Conservation (phyloP, 2,329 filamentous ascomycete genomes). For the Cyphellophora europaea region DNA sequence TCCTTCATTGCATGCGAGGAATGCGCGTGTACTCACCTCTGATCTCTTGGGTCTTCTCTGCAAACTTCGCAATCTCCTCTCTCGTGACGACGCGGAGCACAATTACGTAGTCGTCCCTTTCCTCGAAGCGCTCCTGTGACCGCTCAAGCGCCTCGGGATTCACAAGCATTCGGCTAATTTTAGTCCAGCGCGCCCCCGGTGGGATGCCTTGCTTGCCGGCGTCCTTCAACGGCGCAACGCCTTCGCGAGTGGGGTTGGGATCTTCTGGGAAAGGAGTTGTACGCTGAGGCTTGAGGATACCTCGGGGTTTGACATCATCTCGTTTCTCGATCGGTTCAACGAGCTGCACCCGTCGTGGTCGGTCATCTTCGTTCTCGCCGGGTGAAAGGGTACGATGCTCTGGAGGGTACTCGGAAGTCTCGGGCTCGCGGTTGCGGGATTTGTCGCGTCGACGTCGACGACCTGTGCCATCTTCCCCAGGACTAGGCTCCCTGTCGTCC, state of each 20-base stretch:
- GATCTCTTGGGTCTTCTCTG: slow-evolving; percentile 69
- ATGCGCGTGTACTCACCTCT: slow-evolving; percentile 51
- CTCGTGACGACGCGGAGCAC: slow-evolving; percentile 78
- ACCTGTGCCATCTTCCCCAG: slow-evolving; percentile 7
- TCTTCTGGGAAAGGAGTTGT: slow-evolving; percentile 74
- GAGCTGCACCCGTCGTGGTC: slow-evolving; percentile 27
- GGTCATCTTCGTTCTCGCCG: slow-evolving; percentile 16
- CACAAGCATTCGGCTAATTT: slow-evolving; percentile 78
- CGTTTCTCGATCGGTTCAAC: slow-evolving; percentile 63
- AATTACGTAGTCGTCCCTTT: slow-evolving; percentile 88
- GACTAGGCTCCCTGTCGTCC: too few species aligned
- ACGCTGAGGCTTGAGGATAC: slow-evolving; percentile 77
- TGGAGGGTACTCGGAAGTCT: slow-evolving; percentile 1
- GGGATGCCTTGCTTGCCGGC: slow-evolving; percentile 68
- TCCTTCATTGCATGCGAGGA: background rate
- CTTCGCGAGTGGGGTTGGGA: slow-evolving; percentile 71
- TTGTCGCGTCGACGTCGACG: slow-evolving; percentile 10
- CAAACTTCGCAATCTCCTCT: slow-evolving; percentile 83
- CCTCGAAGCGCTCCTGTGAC: slow-evolving; percentile 85
- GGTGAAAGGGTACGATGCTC: slow-evolving; percentile 14
- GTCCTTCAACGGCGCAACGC: slow-evolving; percentile 88
- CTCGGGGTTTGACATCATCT: slow-evolving; percentile 59
- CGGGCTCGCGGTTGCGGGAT: slow-evolving; percentile 9
- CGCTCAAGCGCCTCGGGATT: slow-evolving; percentile 79
- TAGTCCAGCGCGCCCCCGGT: slow-evolving; percentile 79